phyloP scores from a whole-genome alignment of 768 basidiomycete species.

The Boletellus sp. region DNA sequence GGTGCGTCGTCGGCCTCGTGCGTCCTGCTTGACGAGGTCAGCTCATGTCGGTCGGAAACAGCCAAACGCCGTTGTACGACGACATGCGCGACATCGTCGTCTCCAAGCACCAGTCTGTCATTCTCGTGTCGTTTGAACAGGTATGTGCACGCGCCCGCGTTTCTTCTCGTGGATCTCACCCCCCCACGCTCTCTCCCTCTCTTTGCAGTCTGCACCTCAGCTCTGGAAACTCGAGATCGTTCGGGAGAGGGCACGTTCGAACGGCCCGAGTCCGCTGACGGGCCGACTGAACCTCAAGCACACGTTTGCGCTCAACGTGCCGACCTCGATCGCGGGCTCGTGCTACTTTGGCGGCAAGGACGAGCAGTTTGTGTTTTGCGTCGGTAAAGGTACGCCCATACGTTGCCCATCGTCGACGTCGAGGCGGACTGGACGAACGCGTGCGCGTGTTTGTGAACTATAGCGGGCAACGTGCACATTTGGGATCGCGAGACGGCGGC shows the following conservation, averaged over 20 bases:
- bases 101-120: conserved; percentile 39
- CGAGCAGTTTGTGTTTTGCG: conserved; percentile 75
- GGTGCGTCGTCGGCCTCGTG: conserved; percentile 34
- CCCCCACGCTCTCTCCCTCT: no score
- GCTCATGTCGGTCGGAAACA: conserved; percentile 15
- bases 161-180: neutral
- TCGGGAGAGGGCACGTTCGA: conserved; percentile 43
- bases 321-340: conserved; percentile 71
- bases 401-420: no score
- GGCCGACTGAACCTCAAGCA: conserved; percentile 44
- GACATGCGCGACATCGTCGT: conserved; percentile 51
- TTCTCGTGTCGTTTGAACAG: conserved; percentile 38
- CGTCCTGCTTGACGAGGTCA: neutral
- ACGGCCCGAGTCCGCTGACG: conserved; percentile 13
- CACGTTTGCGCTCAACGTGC: conserved; percentile 59
- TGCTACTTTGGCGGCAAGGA: conserved; percentile 79
- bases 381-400: conserved; percentile 71
- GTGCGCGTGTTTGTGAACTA: no score
- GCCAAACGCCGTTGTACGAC: conserved; percentile 50
- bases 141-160: conserved; percentile 4
- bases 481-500: conserved; percentile 82
- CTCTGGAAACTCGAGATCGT: conserved; percentile 69
- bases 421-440: no score
- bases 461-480: conserved; percentile 78
- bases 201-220: conserved; percentile 64